These are phyloP conservation scores for Hymenoscyphus scutula DNA, from an alignment of 2,329 filamentous ascomycete species.

Conservation along the genomic window DNA sequence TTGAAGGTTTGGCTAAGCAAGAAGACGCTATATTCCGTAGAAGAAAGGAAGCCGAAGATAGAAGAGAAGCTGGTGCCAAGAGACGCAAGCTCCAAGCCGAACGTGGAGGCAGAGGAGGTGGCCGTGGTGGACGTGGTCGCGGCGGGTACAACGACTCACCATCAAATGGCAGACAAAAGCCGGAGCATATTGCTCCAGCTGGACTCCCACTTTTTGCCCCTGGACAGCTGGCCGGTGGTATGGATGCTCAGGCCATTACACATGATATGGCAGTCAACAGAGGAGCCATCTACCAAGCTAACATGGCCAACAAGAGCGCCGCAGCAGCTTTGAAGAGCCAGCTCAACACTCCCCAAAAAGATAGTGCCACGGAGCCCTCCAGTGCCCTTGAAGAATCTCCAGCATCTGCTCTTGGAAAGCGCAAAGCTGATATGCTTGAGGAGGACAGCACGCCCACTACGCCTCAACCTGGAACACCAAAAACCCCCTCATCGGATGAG, in stretches of 20 bases:
- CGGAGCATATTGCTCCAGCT: slow-evolving; percentile 36
- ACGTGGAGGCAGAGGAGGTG: slow-evolving; percentile 32
- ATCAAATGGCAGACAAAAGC: slow-evolving; percentile 31
- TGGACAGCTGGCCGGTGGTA: slow-evolving; percentile 49
- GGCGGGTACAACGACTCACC: slow-evolving; percentile 32
- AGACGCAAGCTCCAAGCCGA: slow-evolving; percentile 71
- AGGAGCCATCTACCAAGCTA: slow-evolving; percentile 62
- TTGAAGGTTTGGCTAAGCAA: slow-evolving; percentile 84
- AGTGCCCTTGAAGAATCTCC: slow-evolving; percentile 33
- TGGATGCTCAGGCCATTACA: slow-evolving; percentile 63
- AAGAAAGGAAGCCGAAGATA: slow-evolving; percentile 81
- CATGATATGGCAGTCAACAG: slow-evolving; percentile 87
- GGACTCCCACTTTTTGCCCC: slow-evolving; percentile 58
- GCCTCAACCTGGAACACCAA: slow-evolving; percentile 48
- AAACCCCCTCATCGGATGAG: slow-evolving; percentile 53
- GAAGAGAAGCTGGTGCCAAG: slow-evolving; percentile 75
- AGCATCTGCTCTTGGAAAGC: slow-evolving; percentile 62
- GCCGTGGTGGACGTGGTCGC: slow-evolving; percentile 36
- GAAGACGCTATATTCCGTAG: slow-evolving; percentile 92
- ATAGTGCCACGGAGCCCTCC: slow-evolving; percentile 17
- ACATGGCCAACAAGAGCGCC: slow-evolving; percentile 88
- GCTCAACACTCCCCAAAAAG: slow-evolving; percentile 44
- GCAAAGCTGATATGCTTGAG: slow-evolving; percentile 72
- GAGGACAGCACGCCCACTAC: slow-evolving; percentile 56
- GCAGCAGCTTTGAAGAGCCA: slow-evolving; percentile 83